Conservation (phyloP, 768 basidiomycete species). For the Lanmaoa rubissima region DNA sequence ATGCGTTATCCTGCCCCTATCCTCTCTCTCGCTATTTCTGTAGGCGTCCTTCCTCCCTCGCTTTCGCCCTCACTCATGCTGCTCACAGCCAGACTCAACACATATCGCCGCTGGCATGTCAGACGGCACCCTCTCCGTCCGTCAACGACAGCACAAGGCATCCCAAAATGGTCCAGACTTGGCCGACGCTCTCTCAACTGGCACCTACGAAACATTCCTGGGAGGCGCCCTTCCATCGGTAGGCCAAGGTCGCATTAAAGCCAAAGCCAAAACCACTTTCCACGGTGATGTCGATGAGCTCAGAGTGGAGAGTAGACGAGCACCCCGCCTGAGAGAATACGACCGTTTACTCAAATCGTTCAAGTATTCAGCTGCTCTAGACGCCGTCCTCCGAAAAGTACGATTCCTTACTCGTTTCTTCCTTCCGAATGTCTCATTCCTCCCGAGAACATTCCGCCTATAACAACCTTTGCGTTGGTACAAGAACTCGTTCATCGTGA, state of each 20-base stretch:
- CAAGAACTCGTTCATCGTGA: constrained; percentile 93
- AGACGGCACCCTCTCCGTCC: constrained; percentile 96
- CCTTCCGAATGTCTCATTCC: neutral
- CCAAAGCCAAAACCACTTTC: constrained; percentile 47
- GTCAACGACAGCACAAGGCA: constrained; percentile 77
- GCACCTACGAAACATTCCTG: constrained; percentile 68
- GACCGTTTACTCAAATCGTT: constrained; percentile 88
- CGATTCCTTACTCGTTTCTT: constrained; percentile 4
- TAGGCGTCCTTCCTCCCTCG: constrained; percentile 30
- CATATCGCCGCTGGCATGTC: constrained; percentile 98
- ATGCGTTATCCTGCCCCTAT: constrained; percentile 97
- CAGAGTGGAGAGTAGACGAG: constrained; percentile 69
- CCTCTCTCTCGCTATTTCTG: constrained; percentile 87
- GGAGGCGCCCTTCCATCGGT: constrained; percentile 51
- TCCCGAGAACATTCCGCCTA: constrained; percentile 75
- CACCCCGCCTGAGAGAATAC: constrained; percentile 76
- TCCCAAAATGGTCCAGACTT: constrained; percentile 48
- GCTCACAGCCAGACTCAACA: constrained; percentile 83
- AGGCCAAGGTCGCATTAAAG: constrained; percentile 53
- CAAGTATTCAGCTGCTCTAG: constrained; percentile 92
- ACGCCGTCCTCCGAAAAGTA: constrained; percentile 86
- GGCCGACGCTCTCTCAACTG: constrained; percentile 43
- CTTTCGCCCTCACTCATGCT: constrained; percentile 6
- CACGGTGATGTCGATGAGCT: constrained; percentile 71
- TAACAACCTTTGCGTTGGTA: constrained; percentile 85